Evolutionary conservation across 176 grass and related monocot genomes (phyloP), one percentile per base, ranked within the genome.

Genomic region (Eremochloa ophiuroides): DNA sequence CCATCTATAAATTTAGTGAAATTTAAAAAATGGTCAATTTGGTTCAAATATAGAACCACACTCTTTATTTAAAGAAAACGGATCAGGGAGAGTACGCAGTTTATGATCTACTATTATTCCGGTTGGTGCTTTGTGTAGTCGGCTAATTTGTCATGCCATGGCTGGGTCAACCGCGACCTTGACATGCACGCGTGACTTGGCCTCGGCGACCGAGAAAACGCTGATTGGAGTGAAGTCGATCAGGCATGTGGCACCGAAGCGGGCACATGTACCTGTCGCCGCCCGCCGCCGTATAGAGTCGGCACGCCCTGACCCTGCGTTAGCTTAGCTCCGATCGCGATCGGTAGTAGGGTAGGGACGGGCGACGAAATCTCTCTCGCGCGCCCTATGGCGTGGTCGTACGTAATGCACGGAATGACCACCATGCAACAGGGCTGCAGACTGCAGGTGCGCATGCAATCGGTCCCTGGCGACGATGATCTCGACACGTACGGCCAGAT

Each of bases 151-250:
- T 80, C 77, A n/a, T 62, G 62, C 9, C 42, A 1, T 5, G 3
- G 77, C 62, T 2, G 8, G 6, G 29, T 50, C 48, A 69, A 69
- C 46, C 63, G 63, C 63, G 77, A 80, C 77, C 46, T 69, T 80
- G 44, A 22, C 77, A 55, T 13, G 77, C 20, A 68, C 31, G 77
- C 74, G 25, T 18, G 77, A 75, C 46, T 28, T 39, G 64, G 31
- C 35, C 33, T 39, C 59, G 23, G 50, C 15, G 72, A 50, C 43
- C 55, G 15, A 25, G 5, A n/a, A 23, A 4, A 37, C 42, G 41
- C 76, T 33, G 59, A 27, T 65, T 16, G 27, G 40, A 64, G 47
- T 7, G 3, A 22, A 41, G 42, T 22, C 17, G 1, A 22, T 30
- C 28, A 56, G 3, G 30, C 30, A 9, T 77, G 58, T 16, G 40